These are phyloP conservation scores for Hypoxylon rickii DNA, from an alignment of 495 filamentous ascomycete species.

Conservation along the genomic window DNA sequence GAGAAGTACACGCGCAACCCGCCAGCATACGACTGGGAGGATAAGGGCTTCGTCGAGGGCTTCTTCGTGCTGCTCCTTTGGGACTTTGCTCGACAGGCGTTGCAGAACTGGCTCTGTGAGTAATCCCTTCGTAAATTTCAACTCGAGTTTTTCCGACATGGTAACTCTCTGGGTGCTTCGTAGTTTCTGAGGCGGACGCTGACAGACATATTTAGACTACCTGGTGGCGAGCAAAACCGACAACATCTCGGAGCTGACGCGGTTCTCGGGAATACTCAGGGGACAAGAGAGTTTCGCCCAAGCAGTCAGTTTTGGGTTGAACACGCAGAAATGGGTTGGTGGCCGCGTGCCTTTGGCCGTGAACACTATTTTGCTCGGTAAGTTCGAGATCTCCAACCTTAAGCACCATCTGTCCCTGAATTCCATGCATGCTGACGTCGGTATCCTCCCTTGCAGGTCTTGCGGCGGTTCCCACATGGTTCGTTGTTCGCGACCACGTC, in stretches of 20 bases:
- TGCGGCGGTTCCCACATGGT: conserved; percentile 29
- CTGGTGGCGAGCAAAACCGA: conserved; percentile 26
- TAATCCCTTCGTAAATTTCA: not conserved
- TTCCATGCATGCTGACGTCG: too few relatives aligned
- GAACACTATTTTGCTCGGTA: conserved; percentile 55
- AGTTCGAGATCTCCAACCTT: too few relatives aligned
- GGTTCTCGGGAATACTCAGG: conserved; percentile 36
- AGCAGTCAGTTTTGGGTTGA: conserved; percentile 24
- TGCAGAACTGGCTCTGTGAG: conserved; percentile 53
- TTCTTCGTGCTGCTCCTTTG: conserved; percentile 54
- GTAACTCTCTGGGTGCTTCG: not conserved
- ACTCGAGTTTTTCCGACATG: too few relatives aligned
- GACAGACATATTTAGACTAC: too few relatives aligned
- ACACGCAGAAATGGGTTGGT: conserved; percentile 49
- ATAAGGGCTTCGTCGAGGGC: conserved; percentile 50
- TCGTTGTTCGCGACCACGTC: conserved; percentile 28
- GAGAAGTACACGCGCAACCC: conserved; percentile 50
- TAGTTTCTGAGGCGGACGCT: not conserved
- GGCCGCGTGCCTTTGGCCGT: conserved; percentile 55
- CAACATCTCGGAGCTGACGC: conserved; percentile 37
- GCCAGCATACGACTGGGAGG: conserved; percentile 49
- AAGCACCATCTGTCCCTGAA: too few relatives aligned
- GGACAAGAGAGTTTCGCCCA: conserved; percentile 35
- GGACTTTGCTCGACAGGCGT: conserved; percentile 51
- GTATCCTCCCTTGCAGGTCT: too few relatives aligned